A percentile compares a stretch with the other conserved stretches of the same genome.
These are phyloP conservation scores for Sarocladiaceae sp. DNA, from an alignment of 2,329 filamentous ascomycete genomes.

Conservation along the genomic window DNA sequence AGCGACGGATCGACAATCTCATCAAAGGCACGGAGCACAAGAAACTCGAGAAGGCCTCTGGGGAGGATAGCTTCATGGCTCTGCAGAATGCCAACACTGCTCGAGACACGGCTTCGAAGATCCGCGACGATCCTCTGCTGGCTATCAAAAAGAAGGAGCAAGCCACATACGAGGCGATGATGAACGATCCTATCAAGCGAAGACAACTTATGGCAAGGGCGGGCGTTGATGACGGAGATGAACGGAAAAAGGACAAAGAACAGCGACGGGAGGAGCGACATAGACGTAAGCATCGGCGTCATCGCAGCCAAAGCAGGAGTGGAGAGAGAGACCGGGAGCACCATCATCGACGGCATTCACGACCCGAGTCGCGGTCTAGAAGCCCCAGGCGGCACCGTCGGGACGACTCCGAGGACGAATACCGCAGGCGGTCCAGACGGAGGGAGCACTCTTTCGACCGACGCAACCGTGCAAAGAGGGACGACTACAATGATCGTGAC, in stretches of 20 bases:
- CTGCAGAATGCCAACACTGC: conserved; percentile 64
- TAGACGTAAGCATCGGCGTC: conserved; percentile 34
- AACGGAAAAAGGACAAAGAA: conserved; percentile 31
- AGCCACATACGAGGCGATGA: conserved; percentile 71
- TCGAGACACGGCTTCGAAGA: conserved; percentile 77
- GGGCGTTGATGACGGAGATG: conserved; percentile 45
- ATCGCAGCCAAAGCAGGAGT: conserved; percentile 28
- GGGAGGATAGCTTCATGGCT: conserved; percentile 53
- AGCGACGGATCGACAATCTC: conserved; percentile 78
- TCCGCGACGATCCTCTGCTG: conserved; percentile 83
- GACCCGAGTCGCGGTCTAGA: conserved; percentile 39
- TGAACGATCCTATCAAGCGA: conserved; percentile 66
- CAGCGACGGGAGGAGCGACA: conserved; percentile 27
- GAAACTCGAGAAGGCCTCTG: conserved; percentile 69
- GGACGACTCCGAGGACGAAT: conserved; percentile 23
- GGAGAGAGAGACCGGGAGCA: conserved; percentile 34
- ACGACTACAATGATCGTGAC: conserved; percentile 12
- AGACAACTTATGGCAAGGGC: conserved; percentile 60
- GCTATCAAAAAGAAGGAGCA: conserved; percentile 92
- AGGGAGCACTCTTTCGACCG: conserved; percentile 20
- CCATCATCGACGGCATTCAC: conserved; percentile 30
- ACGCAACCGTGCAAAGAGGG: conserved; percentile 14
- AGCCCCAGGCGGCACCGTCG: conserved; percentile 29
- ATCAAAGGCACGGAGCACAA: conserved; percentile 76
- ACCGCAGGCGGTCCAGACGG: conserved; percentile 17